Evolutionary conservation across 345 rosid genomes (phyloP).

Genomic region (Salix udensis): DNA sequence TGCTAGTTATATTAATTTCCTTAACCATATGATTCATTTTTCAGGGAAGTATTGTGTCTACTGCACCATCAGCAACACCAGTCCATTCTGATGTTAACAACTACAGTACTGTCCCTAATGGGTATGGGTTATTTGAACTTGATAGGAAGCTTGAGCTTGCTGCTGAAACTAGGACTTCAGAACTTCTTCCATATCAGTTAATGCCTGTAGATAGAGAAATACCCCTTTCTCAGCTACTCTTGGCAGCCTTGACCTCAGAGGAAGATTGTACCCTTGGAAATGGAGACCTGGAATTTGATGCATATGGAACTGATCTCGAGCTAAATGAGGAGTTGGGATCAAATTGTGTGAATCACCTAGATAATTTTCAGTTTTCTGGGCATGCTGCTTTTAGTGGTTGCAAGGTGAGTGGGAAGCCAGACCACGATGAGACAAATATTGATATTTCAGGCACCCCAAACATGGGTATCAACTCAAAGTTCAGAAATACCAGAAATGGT

Average conservation of each 20-base stretch:
- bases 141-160: slow-evolving; percentile 28
- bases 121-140: slow-evolving; percentile 32
- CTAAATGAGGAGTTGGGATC: slow-evolving; percentile 58
- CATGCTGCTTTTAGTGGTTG: slow-evolving; percentile 44
- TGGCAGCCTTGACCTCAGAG: slow-evolving; percentile 83
- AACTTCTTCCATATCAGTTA: slow-evolving; percentile 30
- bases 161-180: slow-evolving; percentile 24
- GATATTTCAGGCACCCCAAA: slow-evolving; percentile 34
- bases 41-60: slow-evolving; percentile 42
- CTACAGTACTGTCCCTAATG: slow-evolving; percentile 20
- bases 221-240: slow-evolving; percentile 70
- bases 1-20: not conserved
- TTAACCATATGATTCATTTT: not conserved
- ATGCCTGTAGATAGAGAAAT: slow-evolving; percentile 35
- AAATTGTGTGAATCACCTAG: slow-evolving; percentile 46
- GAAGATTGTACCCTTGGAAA: slow-evolving; percentile 46
- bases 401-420: slow-evolving; percentile 44
- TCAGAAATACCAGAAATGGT: slow-evolving; percentile 40
- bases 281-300: slow-evolving; percentile 50
- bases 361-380: slow-evolving; percentile 35
- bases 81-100: slow-evolving; percentile 28
- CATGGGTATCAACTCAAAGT: slow-evolving; percentile 38
- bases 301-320: slow-evolving; percentile 50
- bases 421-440: slow-evolving; percentile 49
- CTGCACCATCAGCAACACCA: slow-evolving; percentile 17